These are phyloP conservation scores for Oxyria digyna DNA, from an alignment of 148 eudicot species.

Conservation along the genomic window DNA sequence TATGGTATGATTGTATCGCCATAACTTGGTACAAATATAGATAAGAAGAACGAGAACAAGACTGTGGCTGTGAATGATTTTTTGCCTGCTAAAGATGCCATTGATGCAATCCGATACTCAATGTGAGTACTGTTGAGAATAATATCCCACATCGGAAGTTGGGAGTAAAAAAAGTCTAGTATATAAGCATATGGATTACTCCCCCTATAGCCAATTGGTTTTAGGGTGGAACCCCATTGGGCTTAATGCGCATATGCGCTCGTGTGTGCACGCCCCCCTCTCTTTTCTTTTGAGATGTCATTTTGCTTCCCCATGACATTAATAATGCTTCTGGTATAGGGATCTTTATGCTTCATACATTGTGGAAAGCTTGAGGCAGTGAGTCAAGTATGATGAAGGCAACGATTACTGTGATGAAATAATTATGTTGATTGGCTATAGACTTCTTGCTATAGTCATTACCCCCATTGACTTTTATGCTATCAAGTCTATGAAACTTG, in stretches of 20 bases:
- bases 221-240: too few species aligned
- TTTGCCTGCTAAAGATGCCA: conserved; percentile 72
- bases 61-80: conserved; percentile 72
- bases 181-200: too few species aligned
- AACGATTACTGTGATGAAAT: not conserved
- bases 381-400: conserved; percentile 8
- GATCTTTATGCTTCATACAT: conserved; percentile 87
- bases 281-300: not conserved
- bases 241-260: too few species aligned
- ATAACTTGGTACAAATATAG: conserved; percentile 26
- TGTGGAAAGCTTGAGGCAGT: conserved; percentile 76
- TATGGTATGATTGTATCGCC: conserved; percentile 8
- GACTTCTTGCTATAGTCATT: not conserved
- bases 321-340: conserved; percentile 26
- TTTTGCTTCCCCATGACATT: not conserved
- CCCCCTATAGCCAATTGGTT: too few species aligned
- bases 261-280: too few species aligned
- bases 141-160: too few species aligned
- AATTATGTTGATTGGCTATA: not conserved
- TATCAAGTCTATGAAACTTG: not conserved
- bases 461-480: not conserved
- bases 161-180: too few species aligned
- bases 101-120: conserved; percentile 67
- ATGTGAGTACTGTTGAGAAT: too few species aligned
- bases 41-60: conserved; percentile 96